Evolutionary conservation across 2,329 filamentous ascomycete genomes (phyloP), one percentile per base, ranked within the genome.

Genomic region (Trichoderma aggressivum): DNA sequence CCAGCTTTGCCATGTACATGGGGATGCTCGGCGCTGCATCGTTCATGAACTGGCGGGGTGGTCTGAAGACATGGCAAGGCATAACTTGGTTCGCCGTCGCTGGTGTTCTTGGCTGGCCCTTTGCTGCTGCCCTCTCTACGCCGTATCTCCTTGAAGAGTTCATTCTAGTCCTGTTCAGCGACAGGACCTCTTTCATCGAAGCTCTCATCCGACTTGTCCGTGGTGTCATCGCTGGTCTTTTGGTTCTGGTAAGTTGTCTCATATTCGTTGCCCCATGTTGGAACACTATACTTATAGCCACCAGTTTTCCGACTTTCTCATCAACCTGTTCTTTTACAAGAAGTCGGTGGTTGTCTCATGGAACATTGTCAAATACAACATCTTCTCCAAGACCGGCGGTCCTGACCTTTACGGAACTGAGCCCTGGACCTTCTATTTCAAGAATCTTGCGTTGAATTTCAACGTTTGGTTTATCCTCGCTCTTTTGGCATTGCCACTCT

Each of bases 1-100:
- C 94, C 10, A 97, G 92, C 80, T 99, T 99, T 78, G 92, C 96
- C 78, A 99, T 99, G 96, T 98, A 97, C 80, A 92, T 90, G 72
- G 90, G 89, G 16, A 96, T 96, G 86, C 84, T 98, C 8, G 96
- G 94, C 12, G 89, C 94, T 70, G 88, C 94, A 1, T 90, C 93
- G 0, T 99, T 98, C 80, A 92, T 99, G 88, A 93, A 97, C 81
- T 96, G 93, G 91, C 88, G 88, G 47, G 91, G 90, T 24, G 92
- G 93, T 0, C 84, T 94, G 59, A 93, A 91, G 80, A 97, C 93
- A 0, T 90, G 92, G 0, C 87, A 89, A 78, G 96, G 93, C 47
- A 94, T 99, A 73, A 91, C 93, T 81, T 98, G 93, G 91, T 97
- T 98, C 78, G 94, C 93, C 16, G 83, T 94, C 10, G 96, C 93